Conservation (phyloP, 208 protist species). For the Trypanosoma rangeli region DNA sequence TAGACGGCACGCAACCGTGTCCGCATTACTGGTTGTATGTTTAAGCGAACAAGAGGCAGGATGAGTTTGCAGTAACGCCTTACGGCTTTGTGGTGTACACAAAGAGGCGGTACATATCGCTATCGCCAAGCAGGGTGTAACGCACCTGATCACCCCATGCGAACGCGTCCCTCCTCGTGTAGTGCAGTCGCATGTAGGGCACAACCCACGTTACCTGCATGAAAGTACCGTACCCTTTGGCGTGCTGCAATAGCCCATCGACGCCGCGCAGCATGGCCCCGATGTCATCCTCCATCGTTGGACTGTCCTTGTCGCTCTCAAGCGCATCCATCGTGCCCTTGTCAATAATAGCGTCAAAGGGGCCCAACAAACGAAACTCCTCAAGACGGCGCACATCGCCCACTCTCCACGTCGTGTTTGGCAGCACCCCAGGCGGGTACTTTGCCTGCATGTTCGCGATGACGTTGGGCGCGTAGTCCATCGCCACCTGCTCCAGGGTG, state of each 20-base stretch:
- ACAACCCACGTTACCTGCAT: conserved; percentile 86
- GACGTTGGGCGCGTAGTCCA: conserved; percentile 80
- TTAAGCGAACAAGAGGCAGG: neutral
- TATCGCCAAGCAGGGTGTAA: conserved; percentile 58
- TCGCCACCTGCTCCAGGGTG: conserved; percentile 68
- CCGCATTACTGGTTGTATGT: neutral
- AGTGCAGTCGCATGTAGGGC: conserved; percentile 67
- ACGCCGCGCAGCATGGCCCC: conserved; percentile 69
- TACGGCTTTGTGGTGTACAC: conserved; percentile 41
- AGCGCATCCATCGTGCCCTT: conserved; percentile 89
- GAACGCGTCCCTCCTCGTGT: conserved; percentile 59
- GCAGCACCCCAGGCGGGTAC: conserved; percentile 41
- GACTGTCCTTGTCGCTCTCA: conserved; percentile 56
- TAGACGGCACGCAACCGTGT: neutral
- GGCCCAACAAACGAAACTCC: conserved; percentile 39
- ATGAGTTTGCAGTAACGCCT: neutral
- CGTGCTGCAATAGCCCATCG: conserved; percentile 44
- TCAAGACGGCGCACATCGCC: conserved; percentile 74
- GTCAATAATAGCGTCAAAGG: conserved; percentile 81
- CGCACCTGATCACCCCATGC: conserved; percentile 57
- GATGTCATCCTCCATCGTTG: conserved; percentile 56
- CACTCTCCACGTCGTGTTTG: conserved; percentile 66
- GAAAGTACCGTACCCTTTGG: conserved; percentile 47
- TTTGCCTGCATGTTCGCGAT: conserved; percentile 70
- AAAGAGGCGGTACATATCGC: conserved; percentile 82